Evolutionary conservation across 768 basidiomycete genomes (phyloP), one percentile per base, ranked within the genome.

Genomic region (Obba rivulosa): DNA sequence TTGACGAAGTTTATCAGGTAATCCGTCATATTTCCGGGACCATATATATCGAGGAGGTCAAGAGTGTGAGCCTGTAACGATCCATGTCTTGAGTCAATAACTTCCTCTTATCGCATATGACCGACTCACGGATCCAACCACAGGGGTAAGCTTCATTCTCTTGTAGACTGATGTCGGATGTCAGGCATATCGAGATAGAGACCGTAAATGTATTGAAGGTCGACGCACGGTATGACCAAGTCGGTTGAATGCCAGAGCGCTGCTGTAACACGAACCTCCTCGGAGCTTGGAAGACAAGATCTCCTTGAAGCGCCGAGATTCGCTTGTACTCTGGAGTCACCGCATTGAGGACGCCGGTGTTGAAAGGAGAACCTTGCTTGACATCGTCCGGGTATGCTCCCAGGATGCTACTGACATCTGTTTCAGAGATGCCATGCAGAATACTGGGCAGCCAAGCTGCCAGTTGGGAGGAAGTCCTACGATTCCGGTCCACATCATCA

Each of bases 1-100:
- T n/a, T 64, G 31, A 54, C 55, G 49, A 66, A 66, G 53, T 59
- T 52, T 43, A 66, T 50, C 38, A 64, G 44, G 50, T 59, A 61
- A 50, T 65, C 62, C 21, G 49, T 48, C 34, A 61, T 25, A 14
- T 64, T 56, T 17, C 57, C 56, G 23, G 50, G 46, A 17, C 49
- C 59, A 44, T 49, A 63, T 5, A 60, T 43, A 35, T 57, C 55
- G 1, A 54, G 37, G 8, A 65, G 39, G 41, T 65, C 65, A 10
- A 51, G 57, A 2, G 41, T 55, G 44, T 62, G 61, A 0, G 50
- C 51, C 55, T 60, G 21, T n/a, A 11, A 31, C 28, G 13, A 31
- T 13, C 28, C 13, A 5, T 31, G 28, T 13, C 13, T n/a, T n/a
- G n/a, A n/a, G n/a, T 31, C 28, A 31, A 13, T 31, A 13, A 31